Base-by-base conservation (phyloP, 176 grass and related monocot species). In the Carex scoparia region DNA sequence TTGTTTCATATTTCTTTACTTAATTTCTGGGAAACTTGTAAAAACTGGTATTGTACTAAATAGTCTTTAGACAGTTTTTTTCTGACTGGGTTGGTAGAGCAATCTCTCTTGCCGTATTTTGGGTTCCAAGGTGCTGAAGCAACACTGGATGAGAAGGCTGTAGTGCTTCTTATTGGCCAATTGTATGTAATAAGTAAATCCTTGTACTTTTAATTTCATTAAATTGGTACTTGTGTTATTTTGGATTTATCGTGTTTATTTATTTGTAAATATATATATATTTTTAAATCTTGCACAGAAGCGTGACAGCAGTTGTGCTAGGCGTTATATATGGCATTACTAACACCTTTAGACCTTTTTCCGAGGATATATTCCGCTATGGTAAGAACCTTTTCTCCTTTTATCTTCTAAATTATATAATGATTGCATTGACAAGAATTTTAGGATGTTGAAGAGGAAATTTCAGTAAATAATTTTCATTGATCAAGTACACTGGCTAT, bases 31-130 rank as follows among this genome's bases (percentile, higher is more conserved):
- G 48, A 69, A 53, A 8, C 40, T 83, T 83, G 42, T 51, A 48
- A 35, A 67, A 67, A 33, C 27, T 16, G 19, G 63, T 65, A 31
- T 84, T 61, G 81, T 86, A 61, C 87, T 99, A 90, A 99, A 55
- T 84, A 65, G 94, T 93, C 77, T 95, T 90, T 89, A 95, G 93
- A 94, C 93, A 99, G 96, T 87, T 93, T 98, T 94, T 83, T 93
- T 93, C 84, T 95, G 78, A 94, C 96, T 94, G 96, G 96, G 55
- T 92, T 94, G 56, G 84, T 94, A 81, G 93, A 95, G 86, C 87
- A 92, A 86, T 81, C 86, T 5, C 84, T 85, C 79, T 76, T 99
- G 90, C 61, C 83, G 11, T 95, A 94, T 38, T 16, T 94, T 19
- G 91, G 96, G n/a, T 95, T 87, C 67, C 48, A 89, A 77, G 88